Evolutionary conservation across 2,329 filamentous ascomycete genomes (phyloP), one percentile per base, ranked within the genome.

Genomic region (Colletotrichum orchidophilum): DNA sequence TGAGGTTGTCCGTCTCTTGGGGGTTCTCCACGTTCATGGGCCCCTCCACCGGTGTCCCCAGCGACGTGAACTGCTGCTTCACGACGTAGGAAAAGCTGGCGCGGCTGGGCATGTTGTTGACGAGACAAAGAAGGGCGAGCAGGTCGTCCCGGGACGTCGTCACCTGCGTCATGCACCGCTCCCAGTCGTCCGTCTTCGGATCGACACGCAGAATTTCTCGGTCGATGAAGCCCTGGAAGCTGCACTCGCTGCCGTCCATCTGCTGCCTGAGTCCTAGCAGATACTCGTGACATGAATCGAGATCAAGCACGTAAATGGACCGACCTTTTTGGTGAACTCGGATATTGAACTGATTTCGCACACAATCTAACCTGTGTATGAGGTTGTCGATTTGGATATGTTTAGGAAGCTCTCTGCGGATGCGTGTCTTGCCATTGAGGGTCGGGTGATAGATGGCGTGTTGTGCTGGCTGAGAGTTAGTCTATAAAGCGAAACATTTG

Each of bases 71-170:
- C 11, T 55, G 29, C 9, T 24, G 27, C 42, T 62, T 70, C 8
- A 78, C 75, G 27, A 83, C 78, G 60, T 83, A 81, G 53, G 80
- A 82, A 73, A 84, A 84, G 42, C 80, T 79, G 21, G 83, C 83
- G 24, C 82, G 82, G 64, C 82, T 84, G 8, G 83, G 82, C 83
- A 84, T 85, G 72, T 83, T 84, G 73, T 83, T 83, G 79, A 82
- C 81, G 64, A 78, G 78, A 9, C 81, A 83, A 18, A 84, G 80
- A 6, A 83, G 75, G 42, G 81, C 76, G 46, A 83, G 81, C 58
- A 78, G 76, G 60, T 83, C 80, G 55, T 77, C 80, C 76, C 80
- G 79, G 8, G 81, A 80, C 3, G 67, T 82, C 79, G 53, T 79
- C 18, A 55, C 82, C 33, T 82, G 80, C 60, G 76, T 80, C 57